Evolutionary conservation across 345 rosid genomes (phyloP).

Genomic region (Mercurialis annua): DNA sequence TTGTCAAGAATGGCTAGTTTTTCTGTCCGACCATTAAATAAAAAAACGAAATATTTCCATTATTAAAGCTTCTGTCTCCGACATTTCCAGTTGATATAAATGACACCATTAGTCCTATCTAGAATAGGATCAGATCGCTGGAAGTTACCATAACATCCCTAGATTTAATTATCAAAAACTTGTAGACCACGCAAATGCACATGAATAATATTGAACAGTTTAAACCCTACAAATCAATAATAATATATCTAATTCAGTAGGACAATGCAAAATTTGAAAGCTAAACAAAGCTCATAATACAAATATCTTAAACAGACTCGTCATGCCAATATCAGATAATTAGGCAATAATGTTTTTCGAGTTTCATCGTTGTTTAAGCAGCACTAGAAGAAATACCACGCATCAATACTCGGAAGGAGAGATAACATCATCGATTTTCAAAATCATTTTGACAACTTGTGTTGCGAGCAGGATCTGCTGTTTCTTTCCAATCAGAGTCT

Average conservation of each 20-base stretch:
- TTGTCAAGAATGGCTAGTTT: not conserved
- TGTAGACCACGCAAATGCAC: not conserved
- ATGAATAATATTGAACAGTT: not conserved
- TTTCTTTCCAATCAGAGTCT: conserved; percentile 95
- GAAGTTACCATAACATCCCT: not conserved
- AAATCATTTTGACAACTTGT: conserved; percentile 95
- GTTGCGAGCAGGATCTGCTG: conserved; percentile 97
- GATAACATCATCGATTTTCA: conserved; percentile 95
- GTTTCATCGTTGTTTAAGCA: conserved; percentile 20
- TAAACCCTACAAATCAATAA: not conserved
- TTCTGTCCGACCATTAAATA: not conserved
- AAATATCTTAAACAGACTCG: not conserved
- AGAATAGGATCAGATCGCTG: not conserved
- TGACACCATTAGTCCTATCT: conserved; percentile 2
- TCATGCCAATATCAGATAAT: conserved; percentile 6
- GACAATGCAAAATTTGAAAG: conserved; percentile 20
- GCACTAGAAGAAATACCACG: not conserved
- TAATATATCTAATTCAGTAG: conserved; percentile 1
- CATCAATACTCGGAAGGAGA: conserved; percentile 68
- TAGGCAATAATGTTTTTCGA: conserved; percentile 9
- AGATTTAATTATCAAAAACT: too few species aligned
- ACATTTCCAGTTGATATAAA: conserved; percentile 18
- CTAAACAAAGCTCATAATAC: conserved; percentile 13
- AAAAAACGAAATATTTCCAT: not conserved
- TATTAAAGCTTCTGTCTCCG: conserved; percentile 3